A percentile compares a stretch with the other conserved stretches of the same genome.
These are phyloP conservation scores for Mollisia scopiformis DNA, from an alignment of 2,329 filamentous ascomycete species.

Conservation along the genomic window DNA sequence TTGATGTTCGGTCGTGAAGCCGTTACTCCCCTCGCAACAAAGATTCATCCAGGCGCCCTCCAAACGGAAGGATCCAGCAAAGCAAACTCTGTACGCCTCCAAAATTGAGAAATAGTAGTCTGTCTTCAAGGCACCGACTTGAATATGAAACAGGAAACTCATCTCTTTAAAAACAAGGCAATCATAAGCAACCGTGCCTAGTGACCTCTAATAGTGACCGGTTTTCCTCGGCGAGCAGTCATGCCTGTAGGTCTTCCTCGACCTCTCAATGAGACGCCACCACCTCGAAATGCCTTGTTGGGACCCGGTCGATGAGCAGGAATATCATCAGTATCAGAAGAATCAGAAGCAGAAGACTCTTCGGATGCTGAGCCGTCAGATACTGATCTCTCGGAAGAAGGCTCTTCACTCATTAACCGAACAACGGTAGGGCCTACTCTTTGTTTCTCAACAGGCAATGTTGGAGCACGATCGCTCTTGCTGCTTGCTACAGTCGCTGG, in stretches of 20 bases:
- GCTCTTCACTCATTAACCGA: constrained; percentile 26
- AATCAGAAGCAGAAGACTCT: constrained; percentile 8
- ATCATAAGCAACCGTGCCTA: background rate
- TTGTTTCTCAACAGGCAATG: background rate
- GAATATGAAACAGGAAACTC: background rate
- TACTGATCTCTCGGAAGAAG: constrained; percentile 18
- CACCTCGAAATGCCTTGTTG: constrained; percentile 1
- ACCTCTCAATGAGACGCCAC: constrained; percentile 6
- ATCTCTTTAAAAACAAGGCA: background rate
- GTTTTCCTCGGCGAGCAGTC: constrained; percentile 1
- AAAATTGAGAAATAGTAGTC: background rate
- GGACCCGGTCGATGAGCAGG: constrained; percentile 1
- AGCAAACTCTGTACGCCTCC: background rate
- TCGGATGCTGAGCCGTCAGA: no score
- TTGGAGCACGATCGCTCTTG: constrained; percentile 3
- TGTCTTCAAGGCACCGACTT: background rate
- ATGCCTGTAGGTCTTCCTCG: background rate
- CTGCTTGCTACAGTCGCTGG: constrained; percentile 2
- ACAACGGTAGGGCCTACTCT: constrained; percentile 30
- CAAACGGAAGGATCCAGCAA: background rate
- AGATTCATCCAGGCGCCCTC: background rate
- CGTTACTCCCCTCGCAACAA: background rate
- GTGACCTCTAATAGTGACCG: background rate
- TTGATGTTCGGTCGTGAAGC: background rate
- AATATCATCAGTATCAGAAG: constrained; percentile 22